phyloP scores from a whole-genome alignment of 2,329 filamentous ascomycete species.

The Alternaria gaisen region DNA sequence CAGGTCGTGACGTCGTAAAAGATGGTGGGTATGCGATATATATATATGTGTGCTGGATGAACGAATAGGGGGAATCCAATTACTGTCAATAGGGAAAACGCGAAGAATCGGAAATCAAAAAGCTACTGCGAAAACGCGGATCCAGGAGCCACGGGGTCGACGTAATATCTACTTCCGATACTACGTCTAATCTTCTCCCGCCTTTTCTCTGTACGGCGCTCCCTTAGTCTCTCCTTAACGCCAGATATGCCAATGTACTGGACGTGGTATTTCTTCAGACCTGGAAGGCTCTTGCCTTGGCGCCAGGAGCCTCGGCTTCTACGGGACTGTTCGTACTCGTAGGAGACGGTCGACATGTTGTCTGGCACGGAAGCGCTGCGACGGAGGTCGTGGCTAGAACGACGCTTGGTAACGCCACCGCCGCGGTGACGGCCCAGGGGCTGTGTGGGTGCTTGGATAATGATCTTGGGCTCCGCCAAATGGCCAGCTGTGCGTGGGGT shows the following conservation, averaged over 20 bases:
- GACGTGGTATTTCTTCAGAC: constrained; percentile 57
- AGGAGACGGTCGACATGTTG: constrained; percentile 21
- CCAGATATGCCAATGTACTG: constrained; percentile 62
- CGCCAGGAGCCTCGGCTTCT: constrained; percentile 34
- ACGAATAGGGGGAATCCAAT: neutral
- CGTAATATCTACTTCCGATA: constrained; percentile 59
- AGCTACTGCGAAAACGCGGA: neutral
- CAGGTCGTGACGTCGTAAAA: constrained; percentile 9
- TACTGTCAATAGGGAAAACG: neutral
- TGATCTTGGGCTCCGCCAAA: constrained; percentile 32
- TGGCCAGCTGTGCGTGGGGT: constrained; percentile 20
- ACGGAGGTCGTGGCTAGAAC: constrained; percentile 11
- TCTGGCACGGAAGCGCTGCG: constrained; percentile 30
- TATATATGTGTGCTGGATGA: neutral
- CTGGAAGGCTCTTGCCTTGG: constrained; percentile 50
- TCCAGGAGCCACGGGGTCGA: constrained; percentile 29
- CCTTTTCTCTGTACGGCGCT: constrained; percentile 60
- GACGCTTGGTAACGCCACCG: constrained; percentile 38
- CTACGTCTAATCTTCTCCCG: constrained; percentile 63
- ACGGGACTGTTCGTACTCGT: constrained; percentile 19
- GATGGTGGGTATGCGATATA: constrained; percentile 1
- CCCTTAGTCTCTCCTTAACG: constrained; percentile 58
- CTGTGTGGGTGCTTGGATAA: constrained; percentile 39
- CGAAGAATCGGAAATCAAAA: neutral
- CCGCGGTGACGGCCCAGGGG: constrained; percentile 25